A percentile compares a stretch with the other conserved stretches of the same genome.
Conservation (phyloP, 768 basidiomycete genomes). For the Thelephora ganbajun region DNA sequence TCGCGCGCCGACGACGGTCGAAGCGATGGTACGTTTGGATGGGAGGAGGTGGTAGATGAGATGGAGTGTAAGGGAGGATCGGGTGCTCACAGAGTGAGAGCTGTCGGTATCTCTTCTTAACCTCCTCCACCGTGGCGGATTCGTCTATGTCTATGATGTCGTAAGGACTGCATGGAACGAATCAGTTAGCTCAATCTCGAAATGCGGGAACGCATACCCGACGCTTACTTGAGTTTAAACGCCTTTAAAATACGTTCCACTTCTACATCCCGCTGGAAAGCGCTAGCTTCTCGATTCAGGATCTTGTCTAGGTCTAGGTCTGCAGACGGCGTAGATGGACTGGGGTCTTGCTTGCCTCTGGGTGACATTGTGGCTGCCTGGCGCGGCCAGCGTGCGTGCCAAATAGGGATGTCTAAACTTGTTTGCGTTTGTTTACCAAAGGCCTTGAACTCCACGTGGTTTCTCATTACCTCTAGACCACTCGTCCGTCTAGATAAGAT, state of each 20-base stretch:
- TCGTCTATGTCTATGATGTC: slow-evolving; percentile 79
- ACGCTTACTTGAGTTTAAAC: slow-evolving; percentile 86
- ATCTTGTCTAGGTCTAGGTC: slow-evolving; percentile 59
- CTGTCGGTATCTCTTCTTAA: slow-evolving; percentile 83
- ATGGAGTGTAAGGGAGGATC: background rate
- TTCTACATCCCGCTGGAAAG: slow-evolving; percentile 77
- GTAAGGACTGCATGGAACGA: slow-evolving; percentile 52
- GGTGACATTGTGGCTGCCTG: too few species aligned
- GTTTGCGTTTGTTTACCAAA: background rate
- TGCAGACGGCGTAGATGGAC: background rate
- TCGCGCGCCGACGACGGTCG: background rate
- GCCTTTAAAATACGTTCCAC: slow-evolving; percentile 86
- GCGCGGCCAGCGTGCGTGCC: too few species aligned
- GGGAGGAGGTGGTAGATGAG: background rate
- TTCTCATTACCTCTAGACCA: background rate
- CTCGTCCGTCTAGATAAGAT: background rate
- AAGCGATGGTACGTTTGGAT: background rate
- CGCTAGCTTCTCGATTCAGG: slow-evolving; percentile 66
- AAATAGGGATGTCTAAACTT: background rate
- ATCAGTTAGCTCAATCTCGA: background rate
- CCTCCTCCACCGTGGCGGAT: slow-evolving; percentile 57
- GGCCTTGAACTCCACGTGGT: background rate
- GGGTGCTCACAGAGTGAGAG: slow-evolving; percentile 62
- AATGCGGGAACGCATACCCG: background rate
- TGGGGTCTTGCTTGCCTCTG: too few species aligned